Base-by-base conservation (phyloP, 768 basidiomycete genomes). In the Boletus sensibilis region DNA sequence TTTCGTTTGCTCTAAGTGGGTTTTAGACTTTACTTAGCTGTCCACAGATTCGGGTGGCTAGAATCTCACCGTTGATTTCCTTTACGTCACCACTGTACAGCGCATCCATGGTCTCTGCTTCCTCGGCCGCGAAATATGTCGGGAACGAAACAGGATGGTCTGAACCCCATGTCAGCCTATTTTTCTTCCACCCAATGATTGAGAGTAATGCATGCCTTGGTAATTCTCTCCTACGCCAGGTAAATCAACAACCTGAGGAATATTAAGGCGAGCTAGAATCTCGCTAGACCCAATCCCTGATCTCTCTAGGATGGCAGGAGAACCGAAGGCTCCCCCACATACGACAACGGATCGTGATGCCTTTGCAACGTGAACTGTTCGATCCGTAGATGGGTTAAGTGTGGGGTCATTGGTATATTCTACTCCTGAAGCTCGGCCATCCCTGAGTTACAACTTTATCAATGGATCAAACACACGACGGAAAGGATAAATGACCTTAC, bases 141-240 rank as follows among this genome's bases (percentile, higher is more conserved):
- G 54, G 48, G 21, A 71, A 62, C 1, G 63, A 49, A 4, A 68
- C 58, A 18, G 66, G 67, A 52, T 75, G 73, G 74, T 77, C 53
- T 74, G 37, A 27, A 23, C 10, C 14, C 18, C 25, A 10, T 6
- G 25, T 55, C 29, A 12, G 12, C 44, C 6, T n/a, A 12, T 38
- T 29, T 13, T 18, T 2, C 20, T 33, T 27, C 12, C 13, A 12
- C 7, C 13, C n/a, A 7, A 37, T 33, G 18, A 25, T 27, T 1
- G 39, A 11, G 5, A 18, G 11, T 42, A 38, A 25, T n/a, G 52
- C 65, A 40, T 49, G 80, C 83, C 82, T 69, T 78, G 75, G 53
- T 81, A 83, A 60, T 89, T 81, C 62, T 87, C 85, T 20, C 90
- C 90, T 1, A 92, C 89, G 18, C 86, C 86, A 1, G 88, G 87